Evolutionary conservation across 805 yeast species (phyloP).

Genomic region (Teunomyces stri): DNA sequence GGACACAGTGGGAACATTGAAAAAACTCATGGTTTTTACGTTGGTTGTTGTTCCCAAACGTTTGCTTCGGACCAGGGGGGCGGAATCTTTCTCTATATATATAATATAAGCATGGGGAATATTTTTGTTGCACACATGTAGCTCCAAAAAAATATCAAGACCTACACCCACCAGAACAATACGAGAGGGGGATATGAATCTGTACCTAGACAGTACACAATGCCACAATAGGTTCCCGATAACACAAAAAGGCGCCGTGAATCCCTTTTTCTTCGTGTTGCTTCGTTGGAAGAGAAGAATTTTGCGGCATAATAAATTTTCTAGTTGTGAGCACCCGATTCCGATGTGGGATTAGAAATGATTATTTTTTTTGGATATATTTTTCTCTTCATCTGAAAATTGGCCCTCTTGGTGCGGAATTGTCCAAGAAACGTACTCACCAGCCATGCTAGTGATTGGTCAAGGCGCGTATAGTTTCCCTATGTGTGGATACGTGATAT

Average conservation of each 20-base stretch:
- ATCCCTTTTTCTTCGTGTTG: background rate
- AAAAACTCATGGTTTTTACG: constrained; percentile 12
- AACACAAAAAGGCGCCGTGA: background rate
- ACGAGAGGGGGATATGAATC: background rate
- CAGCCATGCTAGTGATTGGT: background rate
- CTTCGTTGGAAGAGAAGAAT: background rate
- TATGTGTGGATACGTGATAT: background rate
- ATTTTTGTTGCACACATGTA: background rate
- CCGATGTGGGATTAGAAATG: background rate
- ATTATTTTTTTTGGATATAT: background rate
- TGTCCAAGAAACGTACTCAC: background rate
- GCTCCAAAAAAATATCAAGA: background rate
- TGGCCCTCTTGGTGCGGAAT: background rate
- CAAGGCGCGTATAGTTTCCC: background rate
- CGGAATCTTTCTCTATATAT: background rate
- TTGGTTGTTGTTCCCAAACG: too few species aligned
- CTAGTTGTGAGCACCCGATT: background rate
- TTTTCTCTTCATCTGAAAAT: background rate
- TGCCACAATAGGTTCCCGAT: background rate
- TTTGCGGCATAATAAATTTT: background rate
- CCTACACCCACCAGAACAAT: background rate
- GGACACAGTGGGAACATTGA: constrained; percentile 14
- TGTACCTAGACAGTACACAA: background rate
- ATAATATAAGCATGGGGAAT: background rate
- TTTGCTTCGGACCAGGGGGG: background rate